Conservation (phyloP, 2,329 filamentous ascomycete genomes). For the Aspergillus phoenicis region DNA sequence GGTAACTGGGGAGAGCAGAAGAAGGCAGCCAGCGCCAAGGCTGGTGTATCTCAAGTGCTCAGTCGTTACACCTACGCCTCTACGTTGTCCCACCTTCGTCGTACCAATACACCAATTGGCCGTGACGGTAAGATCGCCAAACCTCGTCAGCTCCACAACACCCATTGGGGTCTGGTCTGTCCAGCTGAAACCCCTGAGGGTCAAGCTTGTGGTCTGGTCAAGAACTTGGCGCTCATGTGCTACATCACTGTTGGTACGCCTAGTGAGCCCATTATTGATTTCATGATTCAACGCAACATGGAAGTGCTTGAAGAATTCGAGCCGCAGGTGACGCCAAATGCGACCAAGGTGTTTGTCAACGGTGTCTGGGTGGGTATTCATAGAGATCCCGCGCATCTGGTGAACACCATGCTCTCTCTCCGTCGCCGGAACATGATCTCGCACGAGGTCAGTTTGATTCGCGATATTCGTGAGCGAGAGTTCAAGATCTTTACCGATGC, state of each 20-base stretch:
- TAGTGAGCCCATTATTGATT: constrained; percentile 85
- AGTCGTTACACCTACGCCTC: constrained; percentile 98
- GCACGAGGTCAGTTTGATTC: constrained; percentile 89
- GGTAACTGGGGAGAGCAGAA: constrained; percentile 99
- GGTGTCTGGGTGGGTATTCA: constrained; percentile 98
- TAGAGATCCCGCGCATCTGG: constrained; percentile 81
- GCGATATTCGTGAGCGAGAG: constrained; percentile 94
- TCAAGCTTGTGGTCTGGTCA: constrained; percentile 96
- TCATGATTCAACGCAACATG: constrained; percentile 95
- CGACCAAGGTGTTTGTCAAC: constrained; percentile 97
- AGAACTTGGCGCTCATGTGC: constrained; percentile 97
- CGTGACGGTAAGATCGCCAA: constrained; percentile 98
- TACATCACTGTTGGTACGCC: constrained; percentile 95
- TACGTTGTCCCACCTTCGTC: constrained; percentile 91
- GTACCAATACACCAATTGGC: constrained; percentile 96
- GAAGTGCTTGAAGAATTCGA: constrained; percentile 96
- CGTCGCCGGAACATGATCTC: constrained; percentile 81
- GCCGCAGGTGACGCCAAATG: constrained; percentile 78
- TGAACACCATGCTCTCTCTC: constrained; percentile 74
- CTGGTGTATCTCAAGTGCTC: constrained; percentile 95
- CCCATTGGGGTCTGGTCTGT: constrained; percentile 96
- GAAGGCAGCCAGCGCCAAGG: constrained; percentile 92
- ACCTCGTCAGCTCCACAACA: constrained; percentile 96
- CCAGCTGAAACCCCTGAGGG: constrained; percentile 97
- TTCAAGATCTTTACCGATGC: constrained; percentile 99